phyloP scores from a whole-genome alignment of 805 yeast genomes.

The Cyberlindnera lachancei region DNA sequence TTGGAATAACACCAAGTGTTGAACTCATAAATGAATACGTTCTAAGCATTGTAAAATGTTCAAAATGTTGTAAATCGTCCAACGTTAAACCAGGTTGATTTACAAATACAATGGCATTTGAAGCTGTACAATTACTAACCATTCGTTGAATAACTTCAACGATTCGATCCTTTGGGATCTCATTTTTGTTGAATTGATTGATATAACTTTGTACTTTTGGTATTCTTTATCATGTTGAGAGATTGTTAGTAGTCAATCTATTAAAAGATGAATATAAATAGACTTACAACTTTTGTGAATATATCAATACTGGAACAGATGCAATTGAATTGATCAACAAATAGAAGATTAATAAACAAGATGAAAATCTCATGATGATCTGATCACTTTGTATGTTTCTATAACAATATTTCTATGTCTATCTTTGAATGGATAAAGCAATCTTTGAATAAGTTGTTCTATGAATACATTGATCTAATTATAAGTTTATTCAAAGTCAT shows the following conservation, averaged over 20 bases:
- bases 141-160: slow-evolving; percentile 25
- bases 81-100: slow-evolving; percentile 45
- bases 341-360: background rate
- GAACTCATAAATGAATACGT: slow-evolving; percentile 50
- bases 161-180: slow-evolving; percentile 23
- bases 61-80: slow-evolving; percentile 37
- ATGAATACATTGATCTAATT: no score
- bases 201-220: slow-evolving; percentile 22
- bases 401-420: no score
- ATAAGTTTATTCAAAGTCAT: background rate
- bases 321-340: background rate
- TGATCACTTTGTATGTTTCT: no score
- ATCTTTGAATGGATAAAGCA: no score
- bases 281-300: slow-evolving; percentile 17
- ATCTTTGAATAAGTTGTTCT: no score
- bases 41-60: slow-evolving; percentile 40
- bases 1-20: slow-evolving; percentile 52
- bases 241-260: background rate
- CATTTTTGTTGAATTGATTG: slow-evolving; percentile 14
- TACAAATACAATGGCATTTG: slow-evolving; percentile 51
- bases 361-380: no score
- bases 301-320: slow-evolving; percentile 15
- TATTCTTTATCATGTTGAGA: slow-evolving; percentile 9
- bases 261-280: no score
- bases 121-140: slow-evolving; percentile 37